Conservation (phyloP, 1,284 basidiomycete genomes). For the Ceratobasidium sp. region DNA sequence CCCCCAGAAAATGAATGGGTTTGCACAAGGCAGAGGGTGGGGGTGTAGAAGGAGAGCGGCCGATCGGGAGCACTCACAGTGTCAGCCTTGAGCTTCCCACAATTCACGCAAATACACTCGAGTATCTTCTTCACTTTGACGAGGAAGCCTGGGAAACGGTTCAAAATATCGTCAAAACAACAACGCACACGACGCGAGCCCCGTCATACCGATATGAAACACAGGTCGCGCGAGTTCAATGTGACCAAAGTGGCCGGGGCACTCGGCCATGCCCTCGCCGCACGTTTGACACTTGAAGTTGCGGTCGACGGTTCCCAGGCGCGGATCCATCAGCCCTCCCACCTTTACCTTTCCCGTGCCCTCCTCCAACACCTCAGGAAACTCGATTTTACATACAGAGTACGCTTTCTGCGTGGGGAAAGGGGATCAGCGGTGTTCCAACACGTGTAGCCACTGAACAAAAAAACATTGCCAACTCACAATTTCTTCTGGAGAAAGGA, state of each 20-base stretch:
- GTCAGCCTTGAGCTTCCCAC: constrained; percentile 97
- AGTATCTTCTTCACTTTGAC: constrained; percentile 99
- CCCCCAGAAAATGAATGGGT: constrained; percentile 83
- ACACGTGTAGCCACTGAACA: constrained; percentile 42
- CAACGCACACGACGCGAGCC: constrained; percentile 3
- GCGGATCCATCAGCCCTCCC: constrained; percentile 96
- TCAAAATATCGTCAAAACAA: constrained; percentile 1
- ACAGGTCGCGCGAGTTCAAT: constrained; percentile 97
- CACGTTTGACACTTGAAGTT: constrained; percentile 99
- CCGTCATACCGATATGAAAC: constrained; percentile 88
- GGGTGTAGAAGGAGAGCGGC: constrained; percentile 82
- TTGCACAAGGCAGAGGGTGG: constrained; percentile 37
- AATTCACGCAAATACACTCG: constrained; percentile 98
- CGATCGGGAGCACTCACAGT: constrained; percentile 78
- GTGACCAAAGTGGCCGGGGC: constrained; percentile 99
- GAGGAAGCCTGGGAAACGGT: constrained; percentile 81
- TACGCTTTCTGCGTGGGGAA: constrained; percentile 84
- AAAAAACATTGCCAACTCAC: constrained; percentile 66
- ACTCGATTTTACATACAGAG: constrained; percentile 98
- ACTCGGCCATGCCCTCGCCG: constrained; percentile 98
- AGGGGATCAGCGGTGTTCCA: constrained; percentile 46
- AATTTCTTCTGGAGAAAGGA: constrained; percentile 99
- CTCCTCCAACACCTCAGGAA: constrained; percentile 99
- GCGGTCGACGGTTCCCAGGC: constrained; percentile 97
- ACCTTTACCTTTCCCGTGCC: constrained; percentile 87